Evolutionary conservation across 208 protist species (phyloP), one percentile per base, ranked within the genome.

Genomic region (Crithidia sp.): DNA sequence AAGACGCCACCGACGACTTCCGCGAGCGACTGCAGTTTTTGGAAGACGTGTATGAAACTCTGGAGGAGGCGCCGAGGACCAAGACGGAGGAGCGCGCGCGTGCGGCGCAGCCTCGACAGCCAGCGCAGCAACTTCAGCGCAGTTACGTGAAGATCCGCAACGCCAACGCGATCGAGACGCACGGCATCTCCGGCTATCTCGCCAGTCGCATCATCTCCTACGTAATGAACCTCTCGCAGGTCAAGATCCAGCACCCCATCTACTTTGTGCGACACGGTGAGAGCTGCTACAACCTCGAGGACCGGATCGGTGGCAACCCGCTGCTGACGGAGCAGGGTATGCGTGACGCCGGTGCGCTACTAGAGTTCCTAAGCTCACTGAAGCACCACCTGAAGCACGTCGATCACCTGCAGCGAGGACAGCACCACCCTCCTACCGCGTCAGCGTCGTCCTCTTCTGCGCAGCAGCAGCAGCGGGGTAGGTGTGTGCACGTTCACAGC

Each of bases 231-330:
- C 67, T 97, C 13, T 89, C 90, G 8, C 88, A 94, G 77, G 61
- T 77, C 12, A 96, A 94, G 77, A 86, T 96, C 2, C 89, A 91
- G 65, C 90, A 94, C 58, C 93, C 93, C 45, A 97, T 97, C 60
- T 97, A 91, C 79, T 97, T 97, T 79, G 74, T 93, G 7, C 89
- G 89, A 5, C 89, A 97, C 69, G 93, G 93, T n/a, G 77, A 96
- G 81, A 93, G 86, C 47, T 74, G 70, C 71, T 96, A 95, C 78
- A 93, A 96, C 71, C 43, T 89, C 16, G 89, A 97, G 58, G 82
- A 94, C 74, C 93, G 93, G 71, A 91, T 97, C 60, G 93, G 93
- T 50, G 93, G 93, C 16, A 86, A 96, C 71, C 89, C 93, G 49
- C 53, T 82, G 44, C 75, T 97, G 17, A 92, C 91, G 10, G 76